Percentiles rank a stretch among this genome's conserved stretches.
Conservation (phyloP, 129 eudicot genomes). For the Sambucus nigra region DNA sequence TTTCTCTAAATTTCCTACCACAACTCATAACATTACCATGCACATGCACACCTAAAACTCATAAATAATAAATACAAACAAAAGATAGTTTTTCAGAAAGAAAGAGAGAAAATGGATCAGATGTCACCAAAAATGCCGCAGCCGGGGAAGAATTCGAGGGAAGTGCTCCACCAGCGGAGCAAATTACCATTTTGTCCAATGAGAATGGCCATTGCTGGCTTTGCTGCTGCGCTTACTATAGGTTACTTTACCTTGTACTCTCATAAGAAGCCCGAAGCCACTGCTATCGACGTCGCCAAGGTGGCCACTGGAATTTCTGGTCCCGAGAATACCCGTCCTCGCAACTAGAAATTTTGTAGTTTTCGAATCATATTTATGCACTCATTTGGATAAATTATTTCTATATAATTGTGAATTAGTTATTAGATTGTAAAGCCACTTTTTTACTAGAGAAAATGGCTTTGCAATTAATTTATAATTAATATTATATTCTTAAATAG, state of each 20-base stretch:
- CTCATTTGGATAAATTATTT: too few relatives aligned
- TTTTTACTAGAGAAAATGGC: too few relatives aligned
- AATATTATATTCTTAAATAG: too few relatives aligned
- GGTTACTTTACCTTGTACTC: slow-evolving; percentile 53
- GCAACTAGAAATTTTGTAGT: slow-evolving; percentile 35
- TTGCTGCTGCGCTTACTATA: slow-evolving; percentile 25
- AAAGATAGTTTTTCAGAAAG: neutral
- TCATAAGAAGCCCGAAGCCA: slow-evolving; percentile 69
- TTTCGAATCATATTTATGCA: too few relatives aligned
- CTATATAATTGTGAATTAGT: too few relatives aligned
- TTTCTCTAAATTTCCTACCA: neutral
- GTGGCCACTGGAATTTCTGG: slow-evolving; percentile 40
- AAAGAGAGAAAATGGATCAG: slow-evolving; percentile 5
- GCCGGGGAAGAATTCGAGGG: slow-evolving; percentile 22
- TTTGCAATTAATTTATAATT: too few relatives aligned
- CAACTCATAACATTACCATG: neutral
- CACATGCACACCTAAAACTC: neutral
- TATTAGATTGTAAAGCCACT: too few relatives aligned
- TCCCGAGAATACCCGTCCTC: slow-evolving; percentile 44
- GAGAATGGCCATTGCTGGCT: slow-evolving; percentile 48
- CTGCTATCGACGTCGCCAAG: slow-evolving; percentile 69
- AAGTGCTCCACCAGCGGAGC: slow-evolving; percentile 55
- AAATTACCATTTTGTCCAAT: slow-evolving; percentile 38
- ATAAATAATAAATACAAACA: neutral
- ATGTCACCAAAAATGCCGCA: slow-evolving; percentile 20